Evolutionary conservation across 2,329 filamentous ascomycete genomes (phyloP), one percentile per base, ranked within the genome.

Genomic region (Didymella pinodella): DNA sequence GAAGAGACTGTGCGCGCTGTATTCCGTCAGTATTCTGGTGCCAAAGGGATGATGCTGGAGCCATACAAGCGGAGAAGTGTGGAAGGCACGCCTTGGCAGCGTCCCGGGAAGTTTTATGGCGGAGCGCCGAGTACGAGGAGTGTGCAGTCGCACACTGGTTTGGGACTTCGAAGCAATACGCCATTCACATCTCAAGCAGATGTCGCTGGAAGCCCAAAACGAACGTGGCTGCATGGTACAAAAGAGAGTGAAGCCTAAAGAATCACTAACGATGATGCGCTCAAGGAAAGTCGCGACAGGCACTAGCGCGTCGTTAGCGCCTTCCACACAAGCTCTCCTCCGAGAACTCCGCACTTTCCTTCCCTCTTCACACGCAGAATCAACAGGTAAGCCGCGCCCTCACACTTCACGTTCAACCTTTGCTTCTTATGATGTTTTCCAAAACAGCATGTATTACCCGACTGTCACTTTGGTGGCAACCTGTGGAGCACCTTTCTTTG

Each of bases 371-470:
- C 58, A 51, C 55, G 46, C 29, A 44, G 45, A 29, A 26, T 31
- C 45, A 45, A 45, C 40, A 68, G 65, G 70, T 71, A 70, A 50
- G 70, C 65, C 32, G 20, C 29, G 36, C 25, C n/a, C 26, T 31
- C 31, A 18, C 32, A 14, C 43, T 40, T 2, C 34, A 28, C 40
- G 52, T 34, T 7, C 54, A 7, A n/a, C 22, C 18, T 48, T 12
- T 25, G 10, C 29, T 48, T 67, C 56, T 54, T 57, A 69, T 78
- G 76, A 78, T 77, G 76, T 67, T 70, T 69, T 71, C 54, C 57
- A 73, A 75, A 70, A 70, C 77, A 80, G 80, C 80, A 82, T 82
- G 79, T 82, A 81, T 82, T 81, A 81, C 79, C 80, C 75, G 75
- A 81, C 69, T 62, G 59, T 62, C 66, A 67, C 64, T 72, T 68